These are phyloP conservation scores for Syzygium malaccense DNA, from an alignment of 441 rosid species.

Conservation along the genomic window DNA sequence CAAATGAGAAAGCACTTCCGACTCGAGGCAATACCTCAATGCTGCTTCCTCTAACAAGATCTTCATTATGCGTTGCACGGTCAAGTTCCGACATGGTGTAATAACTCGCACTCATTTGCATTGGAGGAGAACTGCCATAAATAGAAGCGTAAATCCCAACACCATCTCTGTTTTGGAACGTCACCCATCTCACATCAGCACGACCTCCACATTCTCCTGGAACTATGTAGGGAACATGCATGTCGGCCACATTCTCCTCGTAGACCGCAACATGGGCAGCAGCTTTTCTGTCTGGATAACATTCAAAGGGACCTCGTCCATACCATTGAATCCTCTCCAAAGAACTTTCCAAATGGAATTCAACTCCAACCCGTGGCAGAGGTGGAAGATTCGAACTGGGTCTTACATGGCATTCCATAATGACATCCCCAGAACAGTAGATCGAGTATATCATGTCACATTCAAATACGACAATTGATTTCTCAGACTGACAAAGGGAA, in stretches of 20 bases:
- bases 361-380: conserved; percentile 84
- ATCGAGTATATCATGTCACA: conserved; percentile 51
- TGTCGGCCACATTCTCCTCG: conserved; percentile 45
- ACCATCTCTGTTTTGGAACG: conserved; percentile 65
- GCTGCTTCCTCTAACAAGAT: conserved; percentile 58
- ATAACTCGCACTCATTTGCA: conserved; percentile 95
- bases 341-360: conserved; percentile 62
- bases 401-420: conserved; percentile 51
- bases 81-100: conserved; percentile 64
- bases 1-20: background rate
- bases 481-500: conserved; percentile 19
- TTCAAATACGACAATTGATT: conserved; percentile 41
- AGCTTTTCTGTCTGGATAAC: conserved; percentile 94
- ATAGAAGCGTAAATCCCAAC: conserved; percentile 78
- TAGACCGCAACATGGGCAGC: conserved; percentile 80
- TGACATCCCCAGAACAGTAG: conserved; percentile 71
- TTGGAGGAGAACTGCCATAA: conserved; percentile 68
- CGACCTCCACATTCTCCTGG: conserved; percentile 89
- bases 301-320: conserved; percentile 95
- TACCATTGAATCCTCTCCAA: conserved; percentile 74
- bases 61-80: conserved; percentile 65
- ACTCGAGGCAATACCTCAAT: conserved; percentile 55
- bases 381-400: conserved; percentile 81
- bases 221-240: conserved; percentile 95
- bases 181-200: conserved; percentile 94